A percentile compares a stretch with the other conserved stretches of the same genome.
These are phyloP conservation scores for Penicillium maclennaniae DNA, from an alignment of 495 filamentous ascomycete genomes.

Conservation along the genomic window DNA sequence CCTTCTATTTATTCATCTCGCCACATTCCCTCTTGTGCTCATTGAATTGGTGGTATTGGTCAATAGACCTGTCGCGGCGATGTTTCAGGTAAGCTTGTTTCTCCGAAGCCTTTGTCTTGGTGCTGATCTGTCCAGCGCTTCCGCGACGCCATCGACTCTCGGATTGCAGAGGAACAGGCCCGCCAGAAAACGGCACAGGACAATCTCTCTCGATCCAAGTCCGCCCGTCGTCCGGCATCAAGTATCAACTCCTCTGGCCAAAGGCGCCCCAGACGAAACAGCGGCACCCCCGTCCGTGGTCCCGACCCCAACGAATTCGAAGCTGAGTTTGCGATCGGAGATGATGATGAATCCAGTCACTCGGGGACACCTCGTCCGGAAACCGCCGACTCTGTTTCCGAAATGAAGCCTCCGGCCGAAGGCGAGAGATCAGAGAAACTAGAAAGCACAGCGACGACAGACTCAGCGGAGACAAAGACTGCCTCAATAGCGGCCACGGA, in stretches of 20 bases:
- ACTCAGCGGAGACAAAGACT: conserved; percentile 23
- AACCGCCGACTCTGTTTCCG: conserved; percentile 23
- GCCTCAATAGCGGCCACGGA: conserved; percentile 13
- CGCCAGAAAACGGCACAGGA: conserved; percentile 58
- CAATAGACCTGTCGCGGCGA: conserved; percentile 37
- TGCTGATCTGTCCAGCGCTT: conserved; percentile 55
- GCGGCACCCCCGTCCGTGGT: conserved; percentile 47
- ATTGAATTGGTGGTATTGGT: conserved; percentile 29
- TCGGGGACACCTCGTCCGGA: conserved; percentile 50
- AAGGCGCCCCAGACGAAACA: conserved; percentile 51
- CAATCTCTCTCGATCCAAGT: conserved; percentile 47
- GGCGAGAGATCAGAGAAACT: conserved; percentile 27
- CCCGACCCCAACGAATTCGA: conserved; percentile 86
- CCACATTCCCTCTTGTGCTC: conserved; percentile 20
- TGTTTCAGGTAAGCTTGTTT: conserved; percentile 40
- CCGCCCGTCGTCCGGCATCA: conserved; percentile 46
- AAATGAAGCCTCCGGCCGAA: conserved; percentile 19
- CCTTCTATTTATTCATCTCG: conserved; percentile 19
- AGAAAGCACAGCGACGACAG: conserved; percentile 24
- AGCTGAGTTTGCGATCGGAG: conserved; percentile 74
- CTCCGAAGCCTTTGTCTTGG: not conserved
- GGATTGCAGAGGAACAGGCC: conserved; percentile 86
- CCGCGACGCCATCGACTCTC: conserved; percentile 78
- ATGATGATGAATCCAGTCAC: conserved; percentile 61
- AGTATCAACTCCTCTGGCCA: conserved; percentile 52